Evolutionary conservation across 164 flowering plant species (phyloP).

Genomic region (Tetrastigma voinierianum): DNA sequence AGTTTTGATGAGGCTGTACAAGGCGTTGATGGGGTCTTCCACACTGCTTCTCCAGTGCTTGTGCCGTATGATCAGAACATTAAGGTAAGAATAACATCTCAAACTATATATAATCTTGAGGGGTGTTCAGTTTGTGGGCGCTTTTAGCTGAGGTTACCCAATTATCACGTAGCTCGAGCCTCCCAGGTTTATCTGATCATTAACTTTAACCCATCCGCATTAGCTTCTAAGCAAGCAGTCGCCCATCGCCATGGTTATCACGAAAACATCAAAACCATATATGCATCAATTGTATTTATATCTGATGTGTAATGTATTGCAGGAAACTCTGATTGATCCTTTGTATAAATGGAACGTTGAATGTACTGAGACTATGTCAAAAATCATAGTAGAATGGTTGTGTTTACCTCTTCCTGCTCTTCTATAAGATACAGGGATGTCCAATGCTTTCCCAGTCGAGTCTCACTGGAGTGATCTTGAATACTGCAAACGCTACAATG

Average conservation of each 20-base stretch:
- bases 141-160: too few relatives aligned
- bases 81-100: conserved; percentile 34
- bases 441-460: conserved; percentile 67
- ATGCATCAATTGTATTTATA: background rate
- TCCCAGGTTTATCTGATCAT: too few relatives aligned
- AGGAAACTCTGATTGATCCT: conserved; percentile 81
- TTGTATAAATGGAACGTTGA: conserved; percentile 69
- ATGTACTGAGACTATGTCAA: conserved; percentile 75
- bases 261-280: too few relatives aligned
- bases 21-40: conserved; percentile 91
- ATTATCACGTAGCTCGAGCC: too few relatives aligned
- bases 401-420: conserved; percentile 94
- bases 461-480: conserved; percentile 91
- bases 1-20: conserved; percentile 79
- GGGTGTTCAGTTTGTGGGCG: too few relatives aligned
- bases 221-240: too few relatives aligned
- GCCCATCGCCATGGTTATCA: too few relatives aligned
- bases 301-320: conserved; percentile 17
- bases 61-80: conserved; percentile 67
- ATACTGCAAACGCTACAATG: conserved; percentile 77
- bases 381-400: conserved; percentile 67
- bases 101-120: background rate
- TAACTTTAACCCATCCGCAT: too few relatives aligned
- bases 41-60: conserved; percentile 88
- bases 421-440: conserved; percentile 71